phyloP scores from a whole-genome alignment of 2,329 filamentous ascomycete species.

The Botrytis medusae region DNA sequence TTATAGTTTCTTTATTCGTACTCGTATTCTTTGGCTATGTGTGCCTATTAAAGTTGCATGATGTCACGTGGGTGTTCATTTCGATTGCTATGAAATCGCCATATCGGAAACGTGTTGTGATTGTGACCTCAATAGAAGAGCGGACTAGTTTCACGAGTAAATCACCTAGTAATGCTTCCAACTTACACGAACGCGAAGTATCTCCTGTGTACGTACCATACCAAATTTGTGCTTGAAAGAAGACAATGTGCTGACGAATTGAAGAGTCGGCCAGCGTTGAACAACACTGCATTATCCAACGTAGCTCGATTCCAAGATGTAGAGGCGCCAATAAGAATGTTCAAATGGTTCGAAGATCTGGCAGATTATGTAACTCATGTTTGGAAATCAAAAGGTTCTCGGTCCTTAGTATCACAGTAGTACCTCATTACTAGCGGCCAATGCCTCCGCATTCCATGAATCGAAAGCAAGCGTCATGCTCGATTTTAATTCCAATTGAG shows the following conservation, averaged over 20 bases:
- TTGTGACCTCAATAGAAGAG: neutral
- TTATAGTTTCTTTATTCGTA: neutral
- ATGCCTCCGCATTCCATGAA: neutral
- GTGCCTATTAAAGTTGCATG: neutral
- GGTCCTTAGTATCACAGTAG: neutral
- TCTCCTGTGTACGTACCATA: neutral
- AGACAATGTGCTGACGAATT: neutral
- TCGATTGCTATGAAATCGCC: neutral
- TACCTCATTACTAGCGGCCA: neutral
- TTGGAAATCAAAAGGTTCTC: conserved; percentile 12
- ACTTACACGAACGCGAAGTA: neutral
- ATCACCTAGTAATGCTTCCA: neutral
- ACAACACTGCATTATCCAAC: too few species aligned
- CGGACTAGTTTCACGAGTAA: neutral
- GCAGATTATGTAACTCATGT: neutral
- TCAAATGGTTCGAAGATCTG: neutral
- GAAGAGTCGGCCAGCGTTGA: neutral
- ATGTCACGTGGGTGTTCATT: neutral
- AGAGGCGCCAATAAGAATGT: neutral
- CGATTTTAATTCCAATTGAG: neutral
- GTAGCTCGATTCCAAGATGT: neutral
- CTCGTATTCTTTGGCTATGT: neutral
- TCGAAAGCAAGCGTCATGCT: neutral
- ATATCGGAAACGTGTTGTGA: neutral
- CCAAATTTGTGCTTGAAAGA: neutral